phyloP scores from a whole-genome alignment of 176 grass and related monocot species.

The Elymus sibiricus region DNA sequence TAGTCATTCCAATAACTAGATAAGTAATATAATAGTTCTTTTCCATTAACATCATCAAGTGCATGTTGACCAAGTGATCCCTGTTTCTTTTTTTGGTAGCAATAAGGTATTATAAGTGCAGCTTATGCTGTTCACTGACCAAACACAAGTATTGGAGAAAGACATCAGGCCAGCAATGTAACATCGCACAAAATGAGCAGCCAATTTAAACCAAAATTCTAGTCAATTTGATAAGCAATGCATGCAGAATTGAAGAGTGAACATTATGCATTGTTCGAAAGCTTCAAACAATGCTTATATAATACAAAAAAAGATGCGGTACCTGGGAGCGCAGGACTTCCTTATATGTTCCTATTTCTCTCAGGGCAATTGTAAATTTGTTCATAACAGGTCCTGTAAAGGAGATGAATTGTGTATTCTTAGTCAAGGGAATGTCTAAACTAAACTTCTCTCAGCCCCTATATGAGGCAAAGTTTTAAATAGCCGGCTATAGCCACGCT shows the following conservation, averaged over 20 bases:
- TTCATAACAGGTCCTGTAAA: slow-evolving; percentile 88
- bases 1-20: background rate
- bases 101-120: slow-evolving; percentile 1
- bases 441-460: background rate
- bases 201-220: background rate
- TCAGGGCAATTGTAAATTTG: slow-evolving; percentile 95
- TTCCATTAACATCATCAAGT: slow-evolving; percentile 3
- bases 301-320: slow-evolving; percentile 5
- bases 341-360: slow-evolving; percentile 98
- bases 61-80: slow-evolving; percentile 22
- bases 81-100: background rate
- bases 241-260: background rate
- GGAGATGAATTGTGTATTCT: slow-evolving; percentile 27
- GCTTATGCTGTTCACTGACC: background rate
- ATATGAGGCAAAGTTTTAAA: background rate
- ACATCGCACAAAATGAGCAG: background rate
- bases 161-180: slow-evolving; percentile 18
- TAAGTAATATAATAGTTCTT: slow-evolving; percentile 14
- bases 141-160: background rate
- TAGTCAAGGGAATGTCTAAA: slow-evolving; percentile 17
- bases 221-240: background rate
- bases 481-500: too few relatives aligned
- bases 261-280: background rate
- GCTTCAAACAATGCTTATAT: background rate
- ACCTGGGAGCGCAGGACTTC: slow-evolving; percentile 98